A percentile compares a stretch with the other conserved stretches of the same genome.
phyloP scores from a whole-genome alignment of 805 yeast species.

The Candida quercuum region DNA sequence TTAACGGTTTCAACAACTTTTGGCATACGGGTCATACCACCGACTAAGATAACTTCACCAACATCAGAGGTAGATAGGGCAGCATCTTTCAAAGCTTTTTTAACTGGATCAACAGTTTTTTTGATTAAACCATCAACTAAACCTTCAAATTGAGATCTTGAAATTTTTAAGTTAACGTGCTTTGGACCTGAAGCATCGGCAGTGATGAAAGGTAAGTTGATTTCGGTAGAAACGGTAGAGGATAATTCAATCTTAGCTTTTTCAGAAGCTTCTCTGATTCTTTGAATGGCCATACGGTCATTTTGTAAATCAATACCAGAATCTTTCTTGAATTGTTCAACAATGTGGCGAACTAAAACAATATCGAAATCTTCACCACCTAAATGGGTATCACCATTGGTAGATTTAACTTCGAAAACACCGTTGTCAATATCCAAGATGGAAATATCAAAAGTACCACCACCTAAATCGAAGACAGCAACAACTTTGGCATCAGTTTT shows the following conservation, averaged over 20 bases:
- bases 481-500: constrained; percentile 35
- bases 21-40: constrained; percentile 92
- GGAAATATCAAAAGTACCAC: constrained; percentile 83
- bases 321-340: constrained; percentile 50
- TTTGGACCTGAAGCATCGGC: constrained; percentile 41
- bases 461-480: constrained; percentile 70
- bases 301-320: constrained; percentile 28
- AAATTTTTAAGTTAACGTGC: constrained; percentile 55
- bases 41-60: constrained; percentile 75
- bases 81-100: constrained; percentile 73
- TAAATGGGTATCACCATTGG: constrained; percentile 79
- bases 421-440: constrained; percentile 74
- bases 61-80: constrained; percentile 58
- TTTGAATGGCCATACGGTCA: constrained; percentile 52
- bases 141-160: constrained; percentile 65
- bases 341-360: constrained; percentile 50
- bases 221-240: constrained; percentile 54
- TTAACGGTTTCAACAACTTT: constrained; percentile 63
- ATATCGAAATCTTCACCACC: constrained; percentile 87
- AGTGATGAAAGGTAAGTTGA: constrained; percentile 68
- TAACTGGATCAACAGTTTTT: constrained; percentile 68
- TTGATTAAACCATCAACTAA: constrained; percentile 63
- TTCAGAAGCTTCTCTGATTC: constrained; percentile 78
- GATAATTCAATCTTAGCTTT: constrained; percentile 73
- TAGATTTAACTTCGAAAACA: constrained; percentile 76